Conservation (phyloP, 345 rosid species). For the Hypericum androsaemum region DNA sequence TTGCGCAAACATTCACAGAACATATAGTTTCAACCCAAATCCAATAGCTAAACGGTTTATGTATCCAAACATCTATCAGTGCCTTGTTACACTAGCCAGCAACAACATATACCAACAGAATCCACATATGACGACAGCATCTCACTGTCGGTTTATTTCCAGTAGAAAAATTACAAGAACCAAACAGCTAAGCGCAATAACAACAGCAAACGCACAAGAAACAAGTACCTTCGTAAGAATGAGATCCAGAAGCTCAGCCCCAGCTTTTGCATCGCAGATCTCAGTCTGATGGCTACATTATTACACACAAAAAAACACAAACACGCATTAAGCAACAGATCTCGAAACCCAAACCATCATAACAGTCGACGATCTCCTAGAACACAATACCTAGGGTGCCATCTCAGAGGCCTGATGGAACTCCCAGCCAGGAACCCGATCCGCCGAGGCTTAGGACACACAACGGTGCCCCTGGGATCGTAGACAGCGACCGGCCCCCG, state of each 20-base stretch:
- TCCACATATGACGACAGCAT: no score
- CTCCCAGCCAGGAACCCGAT: constrained; percentile 34
- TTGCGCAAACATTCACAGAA: no score
- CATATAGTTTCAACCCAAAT: no score
- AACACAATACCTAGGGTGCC: constrained; percentile 40
- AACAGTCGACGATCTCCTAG: background rate
- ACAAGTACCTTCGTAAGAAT: constrained; percentile 59
- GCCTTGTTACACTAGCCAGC: no score
- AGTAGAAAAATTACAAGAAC: no score
- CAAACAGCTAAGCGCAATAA: background rate
- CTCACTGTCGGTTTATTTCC: no score
- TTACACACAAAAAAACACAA: constrained; percentile 1
- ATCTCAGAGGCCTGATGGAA: constrained; percentile 35
- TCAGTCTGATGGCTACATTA: constrained; percentile 49
- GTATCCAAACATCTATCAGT: no score
- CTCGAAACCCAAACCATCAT: no score
- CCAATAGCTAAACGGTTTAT: no score
- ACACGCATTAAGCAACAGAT: background rate
- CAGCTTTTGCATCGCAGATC: constrained; percentile 45
- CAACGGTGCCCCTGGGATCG: constrained; percentile 45
- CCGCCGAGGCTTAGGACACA: constrained; percentile 91
- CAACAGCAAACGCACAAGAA: background rate
- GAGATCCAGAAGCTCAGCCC: constrained; percentile 75
- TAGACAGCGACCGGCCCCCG: constrained; percentile 34
- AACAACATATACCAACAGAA: no score